Evolutionary conservation across 257 asterid genomes (phyloP).

Genomic region (Anisodus tanguticus): DNA sequence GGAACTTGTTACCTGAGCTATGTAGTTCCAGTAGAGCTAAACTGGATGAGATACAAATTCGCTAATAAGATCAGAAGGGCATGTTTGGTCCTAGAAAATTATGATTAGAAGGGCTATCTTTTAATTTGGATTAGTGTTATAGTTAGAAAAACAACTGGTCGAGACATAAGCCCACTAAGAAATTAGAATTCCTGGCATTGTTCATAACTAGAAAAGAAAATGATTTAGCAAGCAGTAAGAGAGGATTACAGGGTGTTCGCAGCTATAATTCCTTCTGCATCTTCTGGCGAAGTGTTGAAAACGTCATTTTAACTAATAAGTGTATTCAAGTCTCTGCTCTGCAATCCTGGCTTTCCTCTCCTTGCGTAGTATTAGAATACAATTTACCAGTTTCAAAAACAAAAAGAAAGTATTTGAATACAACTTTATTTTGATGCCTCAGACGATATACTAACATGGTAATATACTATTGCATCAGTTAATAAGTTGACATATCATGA

Average conservation of each 20-base stretch:
- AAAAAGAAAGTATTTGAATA: no score
- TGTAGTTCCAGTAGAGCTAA: conserved; percentile 3
- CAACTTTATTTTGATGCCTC: not conserved
- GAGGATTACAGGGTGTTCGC: not conserved
- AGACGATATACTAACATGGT: conserved; percentile 6
- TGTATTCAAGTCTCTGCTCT: not conserved
- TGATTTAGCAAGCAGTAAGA: not conserved
- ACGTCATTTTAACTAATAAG: not conserved
- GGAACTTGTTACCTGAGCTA: not conserved
- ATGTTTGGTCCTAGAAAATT: not conserved
- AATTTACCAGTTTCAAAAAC: no score
- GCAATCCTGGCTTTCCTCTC: not conserved
- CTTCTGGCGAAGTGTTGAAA: not conserved
- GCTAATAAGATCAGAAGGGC: not conserved
- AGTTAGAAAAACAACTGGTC: not conserved
- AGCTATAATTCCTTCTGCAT: not conserved
- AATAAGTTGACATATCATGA: conserved; percentile 20
- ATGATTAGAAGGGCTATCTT: not conserved
- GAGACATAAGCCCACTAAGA: not conserved
- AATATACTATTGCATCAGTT: not conserved
- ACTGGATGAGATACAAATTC: not conserved
- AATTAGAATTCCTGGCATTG: not conserved
- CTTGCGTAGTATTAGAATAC: not conserved
- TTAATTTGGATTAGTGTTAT: not conserved
- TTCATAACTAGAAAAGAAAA: not conserved